phyloP scores from a whole-genome alignment of 352 stramenopile species.

The Globisporangium rhizosaccharum region DNA sequence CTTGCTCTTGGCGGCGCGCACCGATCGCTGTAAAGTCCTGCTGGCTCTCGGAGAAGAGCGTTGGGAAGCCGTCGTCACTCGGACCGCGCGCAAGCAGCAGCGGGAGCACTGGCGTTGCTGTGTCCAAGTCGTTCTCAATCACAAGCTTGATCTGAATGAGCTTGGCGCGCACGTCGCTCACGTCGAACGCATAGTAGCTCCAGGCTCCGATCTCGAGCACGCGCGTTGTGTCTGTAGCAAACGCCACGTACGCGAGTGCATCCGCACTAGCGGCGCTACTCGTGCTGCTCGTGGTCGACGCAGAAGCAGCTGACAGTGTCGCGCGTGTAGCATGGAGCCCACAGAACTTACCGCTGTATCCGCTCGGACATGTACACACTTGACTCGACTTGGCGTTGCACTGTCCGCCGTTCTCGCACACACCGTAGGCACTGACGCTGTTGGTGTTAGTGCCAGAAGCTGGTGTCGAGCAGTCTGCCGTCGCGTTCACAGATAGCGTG shows the following conservation, averaged over 20 bases:
- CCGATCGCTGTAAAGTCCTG: conserved; percentile 49
- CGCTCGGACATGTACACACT: conserved; percentile 41
- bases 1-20: conserved; percentile 18
- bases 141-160: conserved; percentile 40
- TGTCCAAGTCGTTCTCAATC: conserved; percentile 38
- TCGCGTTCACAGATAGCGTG: conserved; percentile 47
- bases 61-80: conserved; percentile 46
- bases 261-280: not conserved
- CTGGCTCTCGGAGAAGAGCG: conserved; percentile 31
- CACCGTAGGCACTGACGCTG: conserved; percentile 14
- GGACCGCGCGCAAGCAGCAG: conserved; percentile 54
- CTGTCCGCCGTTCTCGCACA: conserved; percentile 39
- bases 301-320: conserved; percentile 7
- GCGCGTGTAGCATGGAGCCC: conserved; percentile 20
- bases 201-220: conserved; percentile 42
- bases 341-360: conserved; percentile 42
- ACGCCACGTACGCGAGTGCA: conserved; percentile 23
- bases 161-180: conserved; percentile 32
- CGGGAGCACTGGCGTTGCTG: conserved; percentile 35
- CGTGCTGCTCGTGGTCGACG: not conserved
- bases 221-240: conserved; percentile 15
- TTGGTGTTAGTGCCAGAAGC: not conserved
- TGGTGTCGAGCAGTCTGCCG: conserved; percentile 26
- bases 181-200: conserved; percentile 65
- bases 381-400: conserved; percentile 46